Conservation (phyloP, 768 basidiomycete genomes). For the Hericium alpestre region DNA sequence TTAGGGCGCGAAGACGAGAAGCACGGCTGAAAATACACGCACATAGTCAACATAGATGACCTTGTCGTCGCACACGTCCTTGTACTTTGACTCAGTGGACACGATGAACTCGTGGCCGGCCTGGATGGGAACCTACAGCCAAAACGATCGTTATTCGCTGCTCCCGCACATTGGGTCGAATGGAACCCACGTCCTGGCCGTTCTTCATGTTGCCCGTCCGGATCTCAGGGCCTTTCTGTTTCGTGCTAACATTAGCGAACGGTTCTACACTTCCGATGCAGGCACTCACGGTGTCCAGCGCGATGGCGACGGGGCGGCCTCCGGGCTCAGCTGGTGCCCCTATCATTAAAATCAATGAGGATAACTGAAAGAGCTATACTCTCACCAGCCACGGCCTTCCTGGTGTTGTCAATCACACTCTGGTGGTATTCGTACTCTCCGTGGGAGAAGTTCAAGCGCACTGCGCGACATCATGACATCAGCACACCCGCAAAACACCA, state of each 20-base stretch:
- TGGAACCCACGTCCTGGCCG: slow-evolving; percentile 61
- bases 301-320: slow-evolving; percentile 93
- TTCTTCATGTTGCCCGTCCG: slow-evolving; percentile 90
- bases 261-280: not conserved
- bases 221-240: slow-evolving; percentile 98
- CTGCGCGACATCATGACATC: slow-evolving; percentile 28
- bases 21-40: slow-evolving; percentile 21
- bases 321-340: slow-evolving; percentile 41
- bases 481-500: slow-evolving; percentile 1
- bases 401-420: slow-evolving; percentile 95
- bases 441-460: slow-evolving; percentile 99
- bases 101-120: slow-evolving; percentile 93
- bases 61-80: slow-evolving; percentile 71
- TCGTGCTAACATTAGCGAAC: not conserved
- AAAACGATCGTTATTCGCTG: not conserved
- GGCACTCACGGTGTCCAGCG: slow-evolving; percentile 80
- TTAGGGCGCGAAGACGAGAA: not conserved
- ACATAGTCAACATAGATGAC: slow-evolving; percentile 92
- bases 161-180: slow-evolving; percentile 3
- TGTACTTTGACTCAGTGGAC: slow-evolving; percentile 75
- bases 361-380: slow-evolving; percentile 1
- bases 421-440: slow-evolving; percentile 98
- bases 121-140: slow-evolving; percentile 57
- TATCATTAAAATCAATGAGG: slow-evolving; percentile 6
- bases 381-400: slow-evolving; percentile 73